Percentiles rank a stretch among this genome's conserved stretches.
Conservation (phyloP, 2,329 filamentous ascomycete genomes). For the Lithohypha guttulata region DNA sequence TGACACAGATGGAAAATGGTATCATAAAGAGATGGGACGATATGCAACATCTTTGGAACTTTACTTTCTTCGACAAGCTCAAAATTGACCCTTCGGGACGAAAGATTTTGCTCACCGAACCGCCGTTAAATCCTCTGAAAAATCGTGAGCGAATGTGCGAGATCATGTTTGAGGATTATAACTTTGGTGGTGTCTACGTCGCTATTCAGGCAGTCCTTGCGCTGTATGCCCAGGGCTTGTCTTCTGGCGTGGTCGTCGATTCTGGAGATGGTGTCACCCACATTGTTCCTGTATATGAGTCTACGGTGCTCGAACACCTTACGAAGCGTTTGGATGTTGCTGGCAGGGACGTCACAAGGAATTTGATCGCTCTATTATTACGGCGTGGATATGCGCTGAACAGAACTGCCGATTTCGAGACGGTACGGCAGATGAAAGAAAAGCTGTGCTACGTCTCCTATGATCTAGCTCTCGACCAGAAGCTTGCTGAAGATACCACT, state of each 20-base stretch:
- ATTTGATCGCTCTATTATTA: conserved; percentile 87
- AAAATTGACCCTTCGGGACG: conserved; percentile 78
- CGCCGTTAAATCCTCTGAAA: conserved; percentile 92
- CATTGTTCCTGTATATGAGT: conserved; percentile 97
- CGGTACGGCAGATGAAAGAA: conserved; percentile 97
- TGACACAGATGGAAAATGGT: conserved; percentile 82
- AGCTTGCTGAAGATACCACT: conserved; percentile 92
- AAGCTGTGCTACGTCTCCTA: conserved; percentile 99
- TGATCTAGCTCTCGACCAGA: conserved; percentile 91
- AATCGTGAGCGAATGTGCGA: conserved; percentile 98
- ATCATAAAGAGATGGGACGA: conserved; percentile 99
- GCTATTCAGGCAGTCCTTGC: conserved; percentile 95
- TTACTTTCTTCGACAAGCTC: conserved; percentile 97
- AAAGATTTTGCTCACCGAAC: conserved; percentile 95
- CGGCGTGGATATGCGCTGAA: conserved; percentile 94
- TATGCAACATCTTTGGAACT: conserved; percentile 99
- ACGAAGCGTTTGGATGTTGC: conserved; percentile 90
- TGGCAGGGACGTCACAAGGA: conserved; percentile 93
- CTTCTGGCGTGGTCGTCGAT: conserved; percentile 94
- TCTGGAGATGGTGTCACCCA: conserved; percentile 97
- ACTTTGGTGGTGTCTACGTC: conserved; percentile 93
- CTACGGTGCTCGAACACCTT: conserved; percentile 92
- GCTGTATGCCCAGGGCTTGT: conserved; percentile 88
- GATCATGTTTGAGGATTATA: conserved; percentile 97
- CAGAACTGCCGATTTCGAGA: conserved; percentile 97